These are phyloP conservation scores for Colletotrichum cereale DNA, from an alignment of 2,329 filamentous ascomycete genomes.

Conservation along the genomic window DNA sequence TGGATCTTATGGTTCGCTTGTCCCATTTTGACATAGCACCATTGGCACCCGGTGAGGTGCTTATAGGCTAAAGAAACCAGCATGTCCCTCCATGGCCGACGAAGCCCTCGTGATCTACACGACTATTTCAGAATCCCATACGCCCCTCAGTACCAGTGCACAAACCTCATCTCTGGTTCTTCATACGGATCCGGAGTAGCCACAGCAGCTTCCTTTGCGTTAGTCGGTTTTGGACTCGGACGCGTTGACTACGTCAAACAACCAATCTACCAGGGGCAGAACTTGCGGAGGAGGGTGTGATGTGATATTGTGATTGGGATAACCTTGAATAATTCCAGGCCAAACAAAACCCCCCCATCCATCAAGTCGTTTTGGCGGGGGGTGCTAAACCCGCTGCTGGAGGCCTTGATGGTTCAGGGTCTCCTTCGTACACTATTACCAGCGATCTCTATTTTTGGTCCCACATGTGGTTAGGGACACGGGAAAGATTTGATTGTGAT, in stretches of 20 bases:
- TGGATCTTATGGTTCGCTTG: constrained; percentile 47
- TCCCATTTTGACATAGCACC: constrained; percentile 46
- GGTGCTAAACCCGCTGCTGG: constrained; percentile 58
- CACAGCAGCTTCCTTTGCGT: constrained; percentile 60
- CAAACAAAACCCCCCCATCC: too few relatives aligned
- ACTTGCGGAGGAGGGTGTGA: too few relatives aligned
- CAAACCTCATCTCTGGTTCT: constrained; percentile 65
- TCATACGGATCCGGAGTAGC: constrained; percentile 66
- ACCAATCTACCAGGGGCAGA: too few relatives aligned
- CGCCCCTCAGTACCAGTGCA: constrained; percentile 62
- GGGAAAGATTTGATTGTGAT: neutral
- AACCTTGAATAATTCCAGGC: too few relatives aligned
- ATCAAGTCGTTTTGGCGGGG: too few relatives aligned
- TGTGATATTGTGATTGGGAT: too few relatives aligned
- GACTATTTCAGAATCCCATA: constrained; percentile 66
- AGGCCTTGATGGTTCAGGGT: constrained; percentile 65
- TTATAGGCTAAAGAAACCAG: constrained; percentile 68
- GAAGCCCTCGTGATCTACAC: constrained; percentile 66
- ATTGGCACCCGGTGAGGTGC: constrained; percentile 58
- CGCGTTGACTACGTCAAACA: too few relatives aligned
- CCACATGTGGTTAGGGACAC: neutral
- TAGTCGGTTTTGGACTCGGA: constrained; percentile 60
- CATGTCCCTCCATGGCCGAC: constrained; percentile 69
- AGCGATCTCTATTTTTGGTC: neutral
- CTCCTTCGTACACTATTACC: constrained; percentile 50